Base-by-base conservation (phyloP, 495 filamentous ascomycete species). In the Aspergillus haitiensis region DNA sequence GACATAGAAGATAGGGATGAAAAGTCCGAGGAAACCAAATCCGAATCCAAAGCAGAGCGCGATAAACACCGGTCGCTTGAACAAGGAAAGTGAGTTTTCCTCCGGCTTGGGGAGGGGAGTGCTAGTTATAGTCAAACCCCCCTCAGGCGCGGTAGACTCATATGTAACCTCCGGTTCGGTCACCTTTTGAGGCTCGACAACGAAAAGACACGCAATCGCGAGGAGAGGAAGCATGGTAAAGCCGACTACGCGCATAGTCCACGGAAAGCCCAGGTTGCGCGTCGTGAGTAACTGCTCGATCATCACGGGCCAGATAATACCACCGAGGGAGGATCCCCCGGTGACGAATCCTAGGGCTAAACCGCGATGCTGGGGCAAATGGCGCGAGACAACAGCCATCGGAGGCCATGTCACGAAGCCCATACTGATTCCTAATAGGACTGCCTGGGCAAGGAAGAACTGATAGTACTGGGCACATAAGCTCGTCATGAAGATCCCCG, bases 1-100 rank as follows among this genome's bases (percentile, higher is more conserved):
- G 51, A 92, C 75, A 60, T 83, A 90, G 67, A 85, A 86, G 70
- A 88, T 82, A 0, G 88, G 88, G 9, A 88, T 62, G 67, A 86
- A 88, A 59, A 87, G 78, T 36, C 86, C 87, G 61, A 82, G 79
- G 71, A 86, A 86, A 69, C 86, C 85, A 34, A 89, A 74, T 67
- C 15, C 13, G 11, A 51, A 18, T n/a, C 15, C 48, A 31, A 31
- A 12, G 13, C 15, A 18, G 48, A 51, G 48, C 2, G 31, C 27
- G n/a, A 13, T 31, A 88, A 88, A 6, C 65, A 65, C 5, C 69
- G 82, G 16, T 72, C 0, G 10, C 81, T 48, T 12, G 42, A 46
- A 46, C 21, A 27, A 27, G 21, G 21, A 27, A 1, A 1, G 21
- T 27, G 21, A 27, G 21, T 3, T 27, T 27, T 27, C 21, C 21